Percentiles rank a stretch among this genome's conserved stretches.
Evolutionary conservation across 805 yeast species (phyloP).

Genomic region (Hanseniaspora singularis): DNA sequence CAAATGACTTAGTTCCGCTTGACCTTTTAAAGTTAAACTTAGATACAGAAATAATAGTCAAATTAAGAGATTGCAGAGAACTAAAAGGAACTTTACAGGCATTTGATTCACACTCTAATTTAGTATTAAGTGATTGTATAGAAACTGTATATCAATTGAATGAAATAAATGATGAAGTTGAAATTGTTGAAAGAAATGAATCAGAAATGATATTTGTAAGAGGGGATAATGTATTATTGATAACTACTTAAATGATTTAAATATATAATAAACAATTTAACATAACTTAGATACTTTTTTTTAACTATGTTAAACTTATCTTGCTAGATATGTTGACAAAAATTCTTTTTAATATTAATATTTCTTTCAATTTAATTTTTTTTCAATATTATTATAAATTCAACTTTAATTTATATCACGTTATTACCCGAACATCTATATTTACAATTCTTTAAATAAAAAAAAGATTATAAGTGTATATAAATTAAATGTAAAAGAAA

Average conservation of each 20-base stretch:
- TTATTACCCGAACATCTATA: neutral
- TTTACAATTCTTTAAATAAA: no score
- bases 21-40: conserved; percentile 75
- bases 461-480: no score
- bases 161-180: conserved; percentile 22
- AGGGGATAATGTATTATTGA: conserved; percentile 91
- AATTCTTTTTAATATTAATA: no score
- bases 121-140: conserved; percentile 84
- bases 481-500: no score
- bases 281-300: no score
- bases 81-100: conserved; percentile 82
- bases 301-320: no score
- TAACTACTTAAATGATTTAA: conserved; percentile 34
- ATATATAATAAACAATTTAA: neutral
- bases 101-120: conserved; percentile 91
- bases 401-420: no score
- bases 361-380: no score
- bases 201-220: conserved; percentile 89
- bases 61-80: conserved; percentile 88
- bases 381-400: no score
- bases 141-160: conserved; percentile 62
- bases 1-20: conserved; percentile 44
- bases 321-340: no score
- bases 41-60: conserved; percentile 78
- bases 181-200: conserved; percentile 32